phyloP scores from a whole-genome alignment of 768 basidiomycete genomes.

The Trametes cinnabarina region DNA sequence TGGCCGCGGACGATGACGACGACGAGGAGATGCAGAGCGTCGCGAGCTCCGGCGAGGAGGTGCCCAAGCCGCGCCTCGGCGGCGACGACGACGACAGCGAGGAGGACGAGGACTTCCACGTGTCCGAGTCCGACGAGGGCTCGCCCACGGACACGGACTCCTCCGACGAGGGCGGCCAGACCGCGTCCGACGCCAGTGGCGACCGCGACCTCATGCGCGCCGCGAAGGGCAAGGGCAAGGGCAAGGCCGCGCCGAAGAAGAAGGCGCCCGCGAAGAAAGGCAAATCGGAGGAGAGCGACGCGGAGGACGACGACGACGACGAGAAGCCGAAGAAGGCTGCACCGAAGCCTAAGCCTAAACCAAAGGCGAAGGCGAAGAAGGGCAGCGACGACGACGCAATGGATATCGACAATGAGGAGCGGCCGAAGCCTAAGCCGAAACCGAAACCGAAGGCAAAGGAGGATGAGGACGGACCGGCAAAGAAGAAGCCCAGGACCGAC shows the following conservation, averaged over 20 bases:
- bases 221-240: constrained; percentile 42
- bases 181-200: constrained; percentile 83
- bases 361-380: constrained; percentile 50
- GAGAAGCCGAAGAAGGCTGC: constrained; percentile 50
- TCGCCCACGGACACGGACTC: constrained; percentile 78
- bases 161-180: constrained; percentile 66
- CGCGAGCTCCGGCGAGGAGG: constrained; percentile 65
- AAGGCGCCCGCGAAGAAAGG: constrained; percentile 33
- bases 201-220: constrained; percentile 60
- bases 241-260: constrained; percentile 33
- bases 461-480: constrained; percentile 53
- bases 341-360: constrained; percentile 50
- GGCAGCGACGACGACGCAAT: constrained; percentile 40
- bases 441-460: constrained; percentile 42
- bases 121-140: constrained; percentile 81
- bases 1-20: constrained; percentile 70
- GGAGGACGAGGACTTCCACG: constrained; percentile 88
- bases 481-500: constrained; percentile 74
- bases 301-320: constrained; percentile 36
- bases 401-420: constrained; percentile 38
- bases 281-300: constrained; percentile 30
- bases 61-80: constrained; percentile 46
- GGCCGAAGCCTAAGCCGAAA: constrained; percentile 43
- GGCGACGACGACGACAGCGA: constrained; percentile 79
- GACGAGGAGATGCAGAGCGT: constrained; percentile 84